These are phyloP conservation scores for Phanerodontia chrysosporium DNA, from an alignment of 768 basidiomycete genomes.

Conservation along the genomic window DNA sequence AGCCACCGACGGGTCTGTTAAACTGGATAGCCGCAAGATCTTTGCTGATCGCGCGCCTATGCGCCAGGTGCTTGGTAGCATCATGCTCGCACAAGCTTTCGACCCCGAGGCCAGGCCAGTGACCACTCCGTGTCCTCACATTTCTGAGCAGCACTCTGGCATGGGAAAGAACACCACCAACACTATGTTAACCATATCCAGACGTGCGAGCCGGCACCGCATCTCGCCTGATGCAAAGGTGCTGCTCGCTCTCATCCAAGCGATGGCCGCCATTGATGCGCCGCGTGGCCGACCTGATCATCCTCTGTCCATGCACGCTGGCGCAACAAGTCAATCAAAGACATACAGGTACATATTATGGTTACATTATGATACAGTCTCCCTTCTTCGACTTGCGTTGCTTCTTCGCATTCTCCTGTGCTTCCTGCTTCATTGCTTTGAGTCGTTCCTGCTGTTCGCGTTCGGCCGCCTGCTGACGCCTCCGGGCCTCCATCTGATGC, in stretches of 20 bases:
- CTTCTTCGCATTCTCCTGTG: slow-evolving; percentile 33
- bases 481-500: slow-evolving; percentile 31
- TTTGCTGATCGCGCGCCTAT: not conserved
- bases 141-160: too few species aligned
- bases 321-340: not conserved
- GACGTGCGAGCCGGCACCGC: not conserved
- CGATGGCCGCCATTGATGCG: not conserved
- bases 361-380: slow-evolving; percentile 24
- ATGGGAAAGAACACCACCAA: not conserved
- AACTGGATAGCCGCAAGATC: slow-evolving; percentile 2
- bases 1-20: not conserved
- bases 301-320: too few species aligned
- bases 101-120: not conserved
- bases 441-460: slow-evolving; percentile 19
- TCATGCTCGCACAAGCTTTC: not conserved
- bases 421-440: slow-evolving; percentile 12
- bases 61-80: not conserved
- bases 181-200: not conserved
- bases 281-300: not conserved
- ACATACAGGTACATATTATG: not conserved
- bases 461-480: slow-evolving; percentile 31
- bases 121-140: too few species aligned
- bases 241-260: not conserved
- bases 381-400: slow-evolving; percentile 22
- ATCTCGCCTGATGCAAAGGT: not conserved